Base-by-base conservation (phyloP, 768 basidiomycete genomes). In the Sporobolomyces phaffii region DNA sequence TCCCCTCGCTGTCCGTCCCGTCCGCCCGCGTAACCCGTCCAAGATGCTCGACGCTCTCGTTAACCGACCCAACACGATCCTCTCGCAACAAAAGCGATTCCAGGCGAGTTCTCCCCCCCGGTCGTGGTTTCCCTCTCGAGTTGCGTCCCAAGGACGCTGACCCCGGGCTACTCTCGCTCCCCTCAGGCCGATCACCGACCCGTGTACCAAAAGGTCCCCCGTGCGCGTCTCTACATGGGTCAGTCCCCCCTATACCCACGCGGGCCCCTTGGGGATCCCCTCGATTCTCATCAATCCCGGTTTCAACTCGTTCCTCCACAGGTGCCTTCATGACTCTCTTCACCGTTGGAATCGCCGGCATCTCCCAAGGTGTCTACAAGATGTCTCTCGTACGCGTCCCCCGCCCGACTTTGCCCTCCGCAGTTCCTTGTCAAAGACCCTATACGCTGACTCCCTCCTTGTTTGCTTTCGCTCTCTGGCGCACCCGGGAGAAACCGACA, bases 211-310 rank as follows among this genome's bases (percentile, higher is more conserved):
- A 70, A 70, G 69, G 31, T 40, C n/a, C 69, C 69, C 34, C 50
- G 69, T 10, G 64, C 69, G 7, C 51, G 69, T 20, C 64, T 70
- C 40, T 70, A 70, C 69, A 70, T 70, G 69, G 45, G 68, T 65
- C 15, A 28, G 64, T 40, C 17, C 17, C 10, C 9, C 38, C 38
- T 38, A 38, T 17, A 38, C 17, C 38, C n/a, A n/a, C n/a, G n/a
- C n/a, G n/a, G n/a, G n/a, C n/a, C n/a, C n/a, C n/a, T n/a, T n/a
- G n/a, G n/a, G n/a, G n/a, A n/a, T n/a, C n/a, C n/a, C n/a, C n/a
- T n/a, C n/a, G n/a, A n/a, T n/a, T n/a, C n/a, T n/a, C n/a, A n/a
- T n/a, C n/a, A n/a, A n/a, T n/a, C n/a, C n/a, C n/a, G n/a, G n/a
- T n/a, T n/a, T n/a, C n/a, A n/a, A n/a, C 47, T 22, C 40, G 8